Conservation (phyloP, 495 filamentous ascomycete species). For the Penicillium turbatum region DNA sequence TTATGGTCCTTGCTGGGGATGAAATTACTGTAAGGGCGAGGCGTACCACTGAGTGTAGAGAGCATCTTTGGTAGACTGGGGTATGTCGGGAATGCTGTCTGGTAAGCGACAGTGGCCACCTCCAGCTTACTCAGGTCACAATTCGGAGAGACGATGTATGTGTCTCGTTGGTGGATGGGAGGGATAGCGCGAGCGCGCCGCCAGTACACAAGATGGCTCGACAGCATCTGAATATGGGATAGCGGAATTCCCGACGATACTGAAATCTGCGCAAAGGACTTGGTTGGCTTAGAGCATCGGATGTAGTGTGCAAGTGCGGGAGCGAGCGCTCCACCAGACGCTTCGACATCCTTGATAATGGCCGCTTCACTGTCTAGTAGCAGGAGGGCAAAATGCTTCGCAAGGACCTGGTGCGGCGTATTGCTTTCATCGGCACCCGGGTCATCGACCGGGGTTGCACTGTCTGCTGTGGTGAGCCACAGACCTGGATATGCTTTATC, state of each 20-base stretch:
- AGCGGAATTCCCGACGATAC: conserved; percentile 67
- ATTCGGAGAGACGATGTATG: conserved; percentile 91
- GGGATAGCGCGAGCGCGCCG: conserved; percentile 86
- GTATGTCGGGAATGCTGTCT: conserved; percentile 70
- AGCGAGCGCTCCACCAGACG: conserved; percentile 66
- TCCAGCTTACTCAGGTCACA: conserved; percentile 73
- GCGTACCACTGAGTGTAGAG: conserved; percentile 66
- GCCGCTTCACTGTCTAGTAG: conserved; percentile 79
- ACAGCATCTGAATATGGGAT: conserved; percentile 74
- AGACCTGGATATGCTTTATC: conserved; percentile 66
- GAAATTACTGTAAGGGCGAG: conserved; percentile 72
- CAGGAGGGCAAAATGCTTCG: conserved; percentile 81
- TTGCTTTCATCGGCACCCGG: conserved; percentile 51
- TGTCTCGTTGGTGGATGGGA: conserved; percentile 82
- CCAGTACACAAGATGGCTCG: conserved; percentile 93
- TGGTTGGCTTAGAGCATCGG: conserved; percentile 72
- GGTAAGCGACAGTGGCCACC: conserved; percentile 66
- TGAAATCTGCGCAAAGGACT: conserved; percentile 80
- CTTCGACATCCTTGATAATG: conserved; percentile 77
- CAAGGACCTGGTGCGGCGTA: conserved; percentile 54
- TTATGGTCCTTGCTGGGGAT: conserved; percentile 89
- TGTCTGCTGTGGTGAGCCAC: conserved; percentile 80
- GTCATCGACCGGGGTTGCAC: conserved; percentile 62
- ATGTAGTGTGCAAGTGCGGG: conserved; percentile 78
- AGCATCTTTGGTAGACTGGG: conserved; percentile 83